These are phyloP conservation scores for Aspergillus sp. DNA, from an alignment of 2,329 filamentous ascomycete genomes.

Conservation along the genomic window DNA sequence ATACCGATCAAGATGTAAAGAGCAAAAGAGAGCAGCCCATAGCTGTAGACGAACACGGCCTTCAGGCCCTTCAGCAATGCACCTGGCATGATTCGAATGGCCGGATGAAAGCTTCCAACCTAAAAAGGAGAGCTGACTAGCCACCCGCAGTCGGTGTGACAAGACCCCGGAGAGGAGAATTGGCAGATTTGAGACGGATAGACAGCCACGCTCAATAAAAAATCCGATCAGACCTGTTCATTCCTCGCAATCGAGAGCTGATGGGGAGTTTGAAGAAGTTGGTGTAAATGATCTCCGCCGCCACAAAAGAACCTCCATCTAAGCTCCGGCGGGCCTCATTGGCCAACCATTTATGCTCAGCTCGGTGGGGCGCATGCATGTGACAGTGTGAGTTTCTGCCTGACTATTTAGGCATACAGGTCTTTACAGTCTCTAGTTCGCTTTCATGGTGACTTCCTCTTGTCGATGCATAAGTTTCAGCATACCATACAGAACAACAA, in stretches of 20 bases:
- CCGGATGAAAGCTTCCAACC: too few species aligned
- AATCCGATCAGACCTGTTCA: too few species aligned
- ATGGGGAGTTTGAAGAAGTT: neutral
- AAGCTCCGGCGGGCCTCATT: neutral
- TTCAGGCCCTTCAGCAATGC: conserved; percentile 17
- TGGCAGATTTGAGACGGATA: too few species aligned
- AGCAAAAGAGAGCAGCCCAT: conserved; percentile 36
- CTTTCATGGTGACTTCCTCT: neutral
- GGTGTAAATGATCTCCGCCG: neutral
- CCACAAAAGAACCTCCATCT: neutral
- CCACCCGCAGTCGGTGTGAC: too few species aligned
- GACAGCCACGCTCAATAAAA: too few species aligned
- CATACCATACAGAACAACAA: neutral
- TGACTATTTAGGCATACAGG: too few species aligned
- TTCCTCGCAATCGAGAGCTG: neutral
- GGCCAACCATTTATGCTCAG: neutral
- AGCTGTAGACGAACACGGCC: conserved; percentile 20
- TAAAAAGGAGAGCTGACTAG: too few species aligned
- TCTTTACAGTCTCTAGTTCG: too few species aligned
- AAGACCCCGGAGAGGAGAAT: too few species aligned
- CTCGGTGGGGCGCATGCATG: neutral
- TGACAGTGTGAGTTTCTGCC: neutral
- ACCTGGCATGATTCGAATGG: conserved; percentile 20
- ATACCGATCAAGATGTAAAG: conserved; percentile 31
- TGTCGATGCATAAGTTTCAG: neutral